Percentiles rank a stretch among this genome's conserved stretches.
These are phyloP conservation scores for Oryza brachyantha DNA, from an alignment of 176 grass and related monocot genomes.

Conservation along the genomic window DNA sequence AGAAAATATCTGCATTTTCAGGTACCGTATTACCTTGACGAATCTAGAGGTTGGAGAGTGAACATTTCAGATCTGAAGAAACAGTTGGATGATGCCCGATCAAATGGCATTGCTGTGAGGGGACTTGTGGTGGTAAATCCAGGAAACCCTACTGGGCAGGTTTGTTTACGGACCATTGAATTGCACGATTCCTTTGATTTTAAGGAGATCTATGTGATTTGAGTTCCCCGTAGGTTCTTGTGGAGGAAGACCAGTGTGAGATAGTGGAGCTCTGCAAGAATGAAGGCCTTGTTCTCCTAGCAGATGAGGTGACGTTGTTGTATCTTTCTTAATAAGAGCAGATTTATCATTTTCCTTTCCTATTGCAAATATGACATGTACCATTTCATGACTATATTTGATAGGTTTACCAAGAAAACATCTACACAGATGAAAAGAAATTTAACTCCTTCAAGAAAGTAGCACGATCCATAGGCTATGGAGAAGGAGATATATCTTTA, in stretches of 20 bases:
- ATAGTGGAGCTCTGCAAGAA: constrained; percentile 78
- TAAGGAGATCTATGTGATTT: constrained; percentile 1
- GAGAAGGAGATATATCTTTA: constrained; percentile 52
- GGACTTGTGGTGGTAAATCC: constrained; percentile 82
- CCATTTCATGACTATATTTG: constrained; percentile 20
- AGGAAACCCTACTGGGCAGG: constrained; percentile 84
- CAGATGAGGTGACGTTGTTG: constrained; percentile 60
- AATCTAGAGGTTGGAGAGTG: constrained; percentile 55
- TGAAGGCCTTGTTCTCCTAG: constrained; percentile 72
- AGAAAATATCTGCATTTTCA: constrained; percentile 25
- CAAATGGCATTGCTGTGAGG: constrained; percentile 54
- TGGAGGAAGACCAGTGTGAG: constrained; percentile 45
- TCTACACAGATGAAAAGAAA: constrained; percentile 57
- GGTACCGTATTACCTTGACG: constrained; percentile 75
- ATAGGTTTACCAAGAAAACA: constrained; percentile 88
- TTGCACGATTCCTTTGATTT: background rate
- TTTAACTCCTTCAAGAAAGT: constrained; percentile 95
- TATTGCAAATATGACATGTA: background rate
- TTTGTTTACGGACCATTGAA: constrained; percentile 15
- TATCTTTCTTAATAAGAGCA: background rate
- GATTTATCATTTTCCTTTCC: background rate
- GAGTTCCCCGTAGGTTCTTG: constrained; percentile 50
- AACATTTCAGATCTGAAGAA: constrained; percentile 58
- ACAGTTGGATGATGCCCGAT: constrained; percentile 57
- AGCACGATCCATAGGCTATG: constrained; percentile 61